A percentile compares a stretch with the other conserved stretches of the same genome.
Evolutionary conservation across 164 flowering plant genomes (phyloP).

Genomic region (Brasenia schreberi): DNA sequence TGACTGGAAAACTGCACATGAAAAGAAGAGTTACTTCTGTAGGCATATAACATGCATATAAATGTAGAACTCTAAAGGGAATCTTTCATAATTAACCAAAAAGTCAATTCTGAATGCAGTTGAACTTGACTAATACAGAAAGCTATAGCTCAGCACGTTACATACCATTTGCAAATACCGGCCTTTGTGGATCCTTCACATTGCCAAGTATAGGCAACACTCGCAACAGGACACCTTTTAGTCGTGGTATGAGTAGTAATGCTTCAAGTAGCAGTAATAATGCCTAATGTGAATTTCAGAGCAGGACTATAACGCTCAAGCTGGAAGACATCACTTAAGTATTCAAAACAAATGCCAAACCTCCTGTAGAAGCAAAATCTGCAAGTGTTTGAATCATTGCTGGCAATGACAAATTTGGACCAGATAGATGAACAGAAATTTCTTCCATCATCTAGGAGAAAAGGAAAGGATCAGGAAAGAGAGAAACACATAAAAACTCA

Average conservation of each 20-base stretch:
- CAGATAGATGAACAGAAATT: slow-evolving; percentile 68
- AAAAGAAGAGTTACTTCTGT: background rate
- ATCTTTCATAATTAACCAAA: no score
- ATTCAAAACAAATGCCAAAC: slow-evolving; percentile 18
- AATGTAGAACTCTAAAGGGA: no score
- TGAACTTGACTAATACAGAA: background rate
- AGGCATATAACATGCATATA: background rate
- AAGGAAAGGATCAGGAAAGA: background rate
- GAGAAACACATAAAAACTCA: background rate
- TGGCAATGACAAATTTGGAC: slow-evolving; percentile 58
- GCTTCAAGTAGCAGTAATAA: slow-evolving; percentile 38
- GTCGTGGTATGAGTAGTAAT: slow-evolving; percentile 69
- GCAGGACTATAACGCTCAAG: background rate
- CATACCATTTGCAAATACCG: slow-evolving; percentile 91
- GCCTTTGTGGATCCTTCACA: slow-evolving; percentile 72
- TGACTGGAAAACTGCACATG: background rate
- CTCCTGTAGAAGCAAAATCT: slow-evolving; percentile 84
- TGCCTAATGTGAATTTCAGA: slow-evolving; percentile 1
- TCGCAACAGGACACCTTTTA: slow-evolving; percentile 78
- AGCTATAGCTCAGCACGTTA: background rate
- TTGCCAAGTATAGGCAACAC: slow-evolving; percentile 89
- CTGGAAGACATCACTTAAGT: background rate
- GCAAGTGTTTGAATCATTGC: slow-evolving; percentile 97
- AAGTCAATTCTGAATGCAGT: no score
- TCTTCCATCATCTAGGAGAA: slow-evolving; percentile 89